Conservation (phyloP, 2,329 filamentous ascomycete species). For the Colletotrichum sidae region DNA sequence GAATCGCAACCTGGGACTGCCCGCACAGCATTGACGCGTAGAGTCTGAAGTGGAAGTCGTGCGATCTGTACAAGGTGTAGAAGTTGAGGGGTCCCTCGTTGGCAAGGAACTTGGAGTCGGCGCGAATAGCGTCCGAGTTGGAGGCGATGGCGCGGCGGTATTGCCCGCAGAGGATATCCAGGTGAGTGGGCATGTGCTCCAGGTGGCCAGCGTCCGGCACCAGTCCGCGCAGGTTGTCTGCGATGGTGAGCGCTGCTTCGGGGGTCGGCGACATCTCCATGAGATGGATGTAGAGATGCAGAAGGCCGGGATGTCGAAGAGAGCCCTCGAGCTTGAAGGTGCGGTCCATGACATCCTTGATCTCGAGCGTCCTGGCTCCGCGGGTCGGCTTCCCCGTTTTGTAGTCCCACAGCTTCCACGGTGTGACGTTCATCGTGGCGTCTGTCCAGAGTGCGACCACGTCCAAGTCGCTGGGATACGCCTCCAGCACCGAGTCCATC, state of each 20-base stretch:
- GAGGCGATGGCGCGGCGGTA: slow-evolving; percentile 75
- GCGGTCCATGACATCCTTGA: slow-evolving; percentile 49
- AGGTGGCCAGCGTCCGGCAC: slow-evolving; percentile 78
- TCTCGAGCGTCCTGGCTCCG: slow-evolving; percentile 40
- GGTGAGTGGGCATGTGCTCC: slow-evolving; percentile 81
- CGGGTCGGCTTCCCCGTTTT: slow-evolving; percentile 43
- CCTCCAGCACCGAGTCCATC: slow-evolving; percentile 51
- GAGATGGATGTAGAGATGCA: slow-evolving; percentile 82
- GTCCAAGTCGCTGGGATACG: slow-evolving; percentile 54
- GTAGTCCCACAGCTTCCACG: slow-evolving; percentile 59
- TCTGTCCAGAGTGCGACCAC: slow-evolving; percentile 53
- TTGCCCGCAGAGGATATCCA: slow-evolving; percentile 79
- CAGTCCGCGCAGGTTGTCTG: slow-evolving; percentile 71
- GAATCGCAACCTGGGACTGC: slow-evolving; percentile 70
- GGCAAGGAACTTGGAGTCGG: slow-evolving; percentile 74
- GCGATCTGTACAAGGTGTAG: slow-evolving; percentile 80
- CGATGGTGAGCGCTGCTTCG: slow-evolving; percentile 70
- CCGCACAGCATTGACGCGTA: slow-evolving; percentile 85
- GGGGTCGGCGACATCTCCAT: slow-evolving; percentile 81
- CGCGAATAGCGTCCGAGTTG: slow-evolving; percentile 74
- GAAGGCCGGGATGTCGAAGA: slow-evolving; percentile 72
- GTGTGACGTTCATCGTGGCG: slow-evolving; percentile 61
- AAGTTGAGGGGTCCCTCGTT: slow-evolving; percentile 74
- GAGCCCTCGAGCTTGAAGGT: slow-evolving; percentile 64
- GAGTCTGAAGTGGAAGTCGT: slow-evolving; percentile 80